Evolutionary conservation across 768 basidiomycete genomes (phyloP), one percentile per base, ranked within the genome.

Genomic region (Phylloporus sp.): DNA sequence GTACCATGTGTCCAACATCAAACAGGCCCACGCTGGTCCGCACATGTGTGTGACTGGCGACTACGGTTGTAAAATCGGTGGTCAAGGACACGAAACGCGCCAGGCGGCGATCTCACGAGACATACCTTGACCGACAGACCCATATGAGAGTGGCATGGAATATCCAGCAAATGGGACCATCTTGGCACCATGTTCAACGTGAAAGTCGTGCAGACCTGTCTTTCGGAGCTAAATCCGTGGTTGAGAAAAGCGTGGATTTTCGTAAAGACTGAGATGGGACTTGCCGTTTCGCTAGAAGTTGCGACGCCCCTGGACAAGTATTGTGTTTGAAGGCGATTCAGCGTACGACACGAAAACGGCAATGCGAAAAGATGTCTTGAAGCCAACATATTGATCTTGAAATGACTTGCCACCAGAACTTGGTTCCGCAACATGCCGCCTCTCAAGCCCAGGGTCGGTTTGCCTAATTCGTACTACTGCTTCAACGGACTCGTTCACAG

Each of bases 1-100:
- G 95, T 14, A 98, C 88, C 95, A 99, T 99, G 67, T 99, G 96
- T 18, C 90, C 90, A 22, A 99, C 96, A 61, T 99, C 96, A 64
- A 99, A 99, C 26, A 99, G 73, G 1, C 93, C 93, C 1, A 80
- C 89, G 28, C 76, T 77, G 11, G 71, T 78, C 33, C 96, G 82
- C 41, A 94, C 89, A 59, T 97, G 86, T 36, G 85, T 80, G 67
- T 99, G 95, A 56, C 90, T 92, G 9, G 85, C 82, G 43, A 90
- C 94, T 96, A 63, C 27, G 33, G 24, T 31, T 32, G 32, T 21
- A 38, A 31, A 29, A 36, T 33, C 6, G 42, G 44, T 38, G 48
- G 45, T 42, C 47, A 61, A 43, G 48, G 36, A 36, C 38, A 46
- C 38, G 43, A 50, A 48, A 53, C 45, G 18, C 22, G 29, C 15